Percentiles rank a stretch among this genome's conserved stretches.
These are phyloP conservation scores for Gracilaria gracilis DNA, from an alignment of 23 red algal genomes.

Conservation along the genomic window DNA sequence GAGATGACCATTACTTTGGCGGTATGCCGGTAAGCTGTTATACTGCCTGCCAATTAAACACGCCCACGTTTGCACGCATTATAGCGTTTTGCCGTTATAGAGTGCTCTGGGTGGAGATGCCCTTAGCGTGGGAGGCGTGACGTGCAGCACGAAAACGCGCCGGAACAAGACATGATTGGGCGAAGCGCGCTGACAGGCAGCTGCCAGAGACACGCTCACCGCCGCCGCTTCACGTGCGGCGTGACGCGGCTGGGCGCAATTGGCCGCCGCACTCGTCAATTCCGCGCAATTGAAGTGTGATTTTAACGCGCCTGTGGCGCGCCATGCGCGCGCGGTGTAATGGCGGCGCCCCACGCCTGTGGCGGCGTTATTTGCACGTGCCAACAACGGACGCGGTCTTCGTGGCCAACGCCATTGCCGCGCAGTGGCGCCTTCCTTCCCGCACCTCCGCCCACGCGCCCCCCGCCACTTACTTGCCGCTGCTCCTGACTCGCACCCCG, in stretches of 20 bases:
- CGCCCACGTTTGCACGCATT: too few species aligned
- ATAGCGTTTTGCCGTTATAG: too few species aligned
- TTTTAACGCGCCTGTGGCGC: neutral
- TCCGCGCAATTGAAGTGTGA: conserved; percentile 8
- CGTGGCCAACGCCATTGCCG: neutral
- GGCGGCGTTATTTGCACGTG: neutral
- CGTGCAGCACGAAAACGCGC: too few species aligned
- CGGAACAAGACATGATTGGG: neutral
- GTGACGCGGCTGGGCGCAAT: neutral
- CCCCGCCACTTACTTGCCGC: too few species aligned
- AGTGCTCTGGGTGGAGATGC: too few species aligned
- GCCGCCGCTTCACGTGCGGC: neutral
- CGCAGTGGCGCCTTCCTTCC: conserved; percentile 1
- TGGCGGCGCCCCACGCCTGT: neutral
- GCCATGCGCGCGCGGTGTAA: neutral
- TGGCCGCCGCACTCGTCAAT: neutral
- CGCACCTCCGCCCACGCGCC: neutral
- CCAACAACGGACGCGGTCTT: neutral
- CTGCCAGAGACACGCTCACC: neutral
- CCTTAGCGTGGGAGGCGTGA: too few species aligned
- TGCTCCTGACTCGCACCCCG: neutral
- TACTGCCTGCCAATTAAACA: too few species aligned
- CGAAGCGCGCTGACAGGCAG: neutral
- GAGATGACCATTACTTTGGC: too few species aligned
- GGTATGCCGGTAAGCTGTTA: too few species aligned